Base-by-base conservation (phyloP, 345 rosid genomes). In the Excoecaria agallocha region DNA sequence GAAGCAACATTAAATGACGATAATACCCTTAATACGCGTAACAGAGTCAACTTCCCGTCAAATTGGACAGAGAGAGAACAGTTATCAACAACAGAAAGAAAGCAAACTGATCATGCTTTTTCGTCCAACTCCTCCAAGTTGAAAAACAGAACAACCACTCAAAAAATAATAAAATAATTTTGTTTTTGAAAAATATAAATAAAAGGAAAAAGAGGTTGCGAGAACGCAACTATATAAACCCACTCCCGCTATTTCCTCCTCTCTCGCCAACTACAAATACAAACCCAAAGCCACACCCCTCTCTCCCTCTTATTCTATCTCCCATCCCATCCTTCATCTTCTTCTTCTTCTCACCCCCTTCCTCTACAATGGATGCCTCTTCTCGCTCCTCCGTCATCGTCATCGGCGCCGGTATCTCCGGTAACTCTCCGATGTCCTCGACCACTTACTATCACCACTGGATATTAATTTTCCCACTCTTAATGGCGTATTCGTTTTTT, bases 381-480 rank as follows among this genome's bases (percentile, higher is more conserved):
- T 71, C 86, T 64, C 79, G 84, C 67, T 75, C 90, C 81, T 86
- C 98, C 84, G 93, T 90, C 80, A 87, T 93, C 84, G 69, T 93
- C 76, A 83, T 94, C 89, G 98, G 98, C 71, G 98, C 98, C 45
- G 98, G 98, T 15, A 79, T 93, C 79, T 94, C 98, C 79, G 98
- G 98, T 94, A 83, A 59, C 60, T 38, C 35, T 60, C 49, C 25
- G 25, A 12, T 22, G 9, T 5, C 48, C 48, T 43, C 48, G 6
- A 20, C 24, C 59, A 3, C 45, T 6, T 16, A 5, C 10, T 39
- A 11, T 6, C 8, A 1, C 49, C 24, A 1, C 68, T 30, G 0
- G 11, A 12, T 22, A 17, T 13, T 30, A 30, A 30, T 30, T 30
- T 30, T 24, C 39, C 16, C 46, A 1, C 5, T 9, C 3, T 59